Evolutionary conservation across 805 yeast species (phyloP), one percentile per base, ranked within the genome.

Genomic region (Metschnikowia picachoensis): DNA sequence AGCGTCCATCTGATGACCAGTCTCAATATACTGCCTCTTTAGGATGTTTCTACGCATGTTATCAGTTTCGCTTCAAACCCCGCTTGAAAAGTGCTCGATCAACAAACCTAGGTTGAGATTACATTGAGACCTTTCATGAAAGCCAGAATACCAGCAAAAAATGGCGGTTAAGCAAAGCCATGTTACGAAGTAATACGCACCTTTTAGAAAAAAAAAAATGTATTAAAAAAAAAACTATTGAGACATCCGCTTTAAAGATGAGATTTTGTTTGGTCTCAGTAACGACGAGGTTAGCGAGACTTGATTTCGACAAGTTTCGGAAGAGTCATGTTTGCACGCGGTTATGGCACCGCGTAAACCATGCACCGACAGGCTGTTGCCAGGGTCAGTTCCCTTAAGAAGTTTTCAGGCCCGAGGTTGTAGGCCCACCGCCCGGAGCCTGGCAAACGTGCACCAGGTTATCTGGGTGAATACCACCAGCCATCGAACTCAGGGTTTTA

Each of bases 361-460:
- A 33, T 33, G 14, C 7, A 30, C 30, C 29, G 39, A 27, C 39
- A 17, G n/a, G 39, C 28, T 8, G n/a, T 37, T n/a, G 32, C 32
- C 42, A 20, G 42, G 42, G 42, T 25, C 42, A 25, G 14, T 31
- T 36, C 42, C 42, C 36, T 25, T 20, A 17, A 13, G 20, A 8
- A 11, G 16, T 16, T 39, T 20, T 39, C 15, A 17, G 36, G 42
- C 42, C 30, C 15, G 29, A 17, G n/a, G 35, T 20, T 13, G 12
- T 12, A 11, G 25, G 36, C 42, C 42, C 42, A 32, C 42, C 42
- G 42, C 42, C 42, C 32, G 27, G 20, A 30, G 11, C 36, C 13
- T 9, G 36, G 29, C 42, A 31, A 17, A 8, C 7, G 14, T 31
- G 15, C n/a, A 13, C 15, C 35, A 16, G 28, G n/a, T 12, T 8